Percentiles rank a stretch among this genome's conserved stretches.
Conservation (phyloP, 23 red algal species). For the Gracilaria domingensis region DNA sequence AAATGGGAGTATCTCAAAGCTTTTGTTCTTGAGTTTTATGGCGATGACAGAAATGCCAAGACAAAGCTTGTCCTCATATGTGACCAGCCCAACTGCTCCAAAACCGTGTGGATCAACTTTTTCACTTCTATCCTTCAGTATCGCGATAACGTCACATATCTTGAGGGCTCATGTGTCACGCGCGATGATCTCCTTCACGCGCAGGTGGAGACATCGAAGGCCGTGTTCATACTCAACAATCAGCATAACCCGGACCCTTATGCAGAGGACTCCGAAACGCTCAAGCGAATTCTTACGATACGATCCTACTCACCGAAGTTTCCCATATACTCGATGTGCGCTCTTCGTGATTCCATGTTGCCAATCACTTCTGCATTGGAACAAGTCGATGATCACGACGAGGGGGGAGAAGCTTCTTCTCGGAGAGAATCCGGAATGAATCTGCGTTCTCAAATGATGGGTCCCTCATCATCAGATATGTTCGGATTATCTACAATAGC, state of each 20-base stretch:
- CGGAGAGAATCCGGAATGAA: constrained; percentile 36
- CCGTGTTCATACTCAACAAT: constrained; percentile 80
- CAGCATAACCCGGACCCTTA: constrained; percentile 78
- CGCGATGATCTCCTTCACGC: constrained; percentile 69
- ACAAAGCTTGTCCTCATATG: too few relatives aligned
- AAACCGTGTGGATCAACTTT: too few relatives aligned
- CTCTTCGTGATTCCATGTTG: too few relatives aligned
- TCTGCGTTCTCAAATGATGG: constrained; percentile 27
- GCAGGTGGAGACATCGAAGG: constrained; percentile 68
- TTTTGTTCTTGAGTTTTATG: too few relatives aligned
- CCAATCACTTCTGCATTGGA: constrained; percentile 78
- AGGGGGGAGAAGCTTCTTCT: constrained; percentile 3
- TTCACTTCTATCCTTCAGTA: too few relatives aligned
- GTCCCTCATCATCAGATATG: constrained; percentile 29
- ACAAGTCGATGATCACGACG: constrained; percentile 51
- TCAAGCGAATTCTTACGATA: too few relatives aligned
- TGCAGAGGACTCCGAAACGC: too few relatives aligned
- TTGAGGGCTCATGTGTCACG: constrained; percentile 62
- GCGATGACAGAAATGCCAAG: too few relatives aligned
- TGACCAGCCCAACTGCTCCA: too few relatives aligned
- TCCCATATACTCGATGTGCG: too few relatives aligned
- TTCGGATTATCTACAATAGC: not conserved
- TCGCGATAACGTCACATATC: constrained; percentile 73
- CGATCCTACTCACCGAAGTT: too few relatives aligned
- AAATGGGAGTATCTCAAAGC: too few relatives aligned